Evolutionary conservation across 164 flowering plant genomes (phyloP).

Genomic region (Akebia trifoliata): DNA sequence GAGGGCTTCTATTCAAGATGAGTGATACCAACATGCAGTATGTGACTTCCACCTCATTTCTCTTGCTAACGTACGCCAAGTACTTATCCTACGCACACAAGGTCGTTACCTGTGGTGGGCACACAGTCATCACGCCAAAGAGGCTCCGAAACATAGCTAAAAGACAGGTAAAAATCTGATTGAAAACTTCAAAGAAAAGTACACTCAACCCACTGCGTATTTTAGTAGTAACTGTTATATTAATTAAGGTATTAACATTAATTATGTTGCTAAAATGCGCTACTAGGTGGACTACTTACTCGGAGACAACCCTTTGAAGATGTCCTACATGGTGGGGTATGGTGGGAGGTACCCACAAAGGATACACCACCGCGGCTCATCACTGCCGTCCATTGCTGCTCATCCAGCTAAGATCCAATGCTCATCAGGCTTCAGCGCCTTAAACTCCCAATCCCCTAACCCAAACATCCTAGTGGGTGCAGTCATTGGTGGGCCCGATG

Average conservation of each 20-base stretch:
- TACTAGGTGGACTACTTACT: constrained; percentile 78
- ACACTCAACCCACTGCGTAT: not conserved
- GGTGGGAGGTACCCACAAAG: constrained; percentile 70
- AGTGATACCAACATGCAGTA: constrained; percentile 78
- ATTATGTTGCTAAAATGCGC: not conserved
- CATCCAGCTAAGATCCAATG: constrained; percentile 85
- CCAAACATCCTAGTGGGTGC: constrained; percentile 79
- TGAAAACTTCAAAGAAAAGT: not conserved
- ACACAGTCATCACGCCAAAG: constrained; percentile 44
- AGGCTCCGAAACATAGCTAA: constrained; percentile 58
- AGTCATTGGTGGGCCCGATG: constrained; percentile 79
- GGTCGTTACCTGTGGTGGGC: constrained; percentile 60
- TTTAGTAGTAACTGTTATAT: not conserved
- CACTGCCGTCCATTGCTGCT: constrained; percentile 55
- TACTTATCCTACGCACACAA: constrained; percentile 52
- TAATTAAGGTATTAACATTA: no score
- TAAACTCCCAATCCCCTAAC: constrained; percentile 58
- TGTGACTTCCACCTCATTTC: constrained; percentile 74
- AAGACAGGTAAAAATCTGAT: constrained; percentile 43
- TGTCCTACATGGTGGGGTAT: constrained; percentile 96
- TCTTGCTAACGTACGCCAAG: constrained; percentile 74
- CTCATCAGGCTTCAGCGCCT: constrained; percentile 47
- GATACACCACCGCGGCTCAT: constrained; percentile 91
- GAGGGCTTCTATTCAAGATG: constrained; percentile 70
- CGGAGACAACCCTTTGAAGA: constrained; percentile 76